These are phyloP conservation scores for Pisolithus orientalis DNA, from an alignment of 768 basidiomycete species.

Conservation along the genomic window DNA sequence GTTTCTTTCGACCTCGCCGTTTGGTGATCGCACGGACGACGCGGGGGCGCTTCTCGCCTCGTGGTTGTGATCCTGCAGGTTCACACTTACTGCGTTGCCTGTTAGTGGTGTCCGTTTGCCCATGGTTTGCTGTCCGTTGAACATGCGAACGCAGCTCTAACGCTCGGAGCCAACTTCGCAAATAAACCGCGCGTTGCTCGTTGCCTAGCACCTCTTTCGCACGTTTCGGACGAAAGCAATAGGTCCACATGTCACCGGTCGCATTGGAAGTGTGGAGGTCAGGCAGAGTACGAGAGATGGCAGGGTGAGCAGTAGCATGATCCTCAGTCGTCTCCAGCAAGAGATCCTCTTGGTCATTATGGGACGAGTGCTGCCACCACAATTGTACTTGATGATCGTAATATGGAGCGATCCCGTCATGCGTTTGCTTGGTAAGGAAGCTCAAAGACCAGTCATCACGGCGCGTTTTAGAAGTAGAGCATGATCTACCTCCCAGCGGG, in stretches of 20 bases:
- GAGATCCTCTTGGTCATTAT: conserved; percentile 8
- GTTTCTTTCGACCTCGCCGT: conserved; percentile 46
- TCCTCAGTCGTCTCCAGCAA: conserved; percentile 7
- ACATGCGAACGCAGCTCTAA: conserved; percentile 48
- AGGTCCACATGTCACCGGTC: conserved; percentile 53
- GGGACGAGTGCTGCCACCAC: conserved; percentile 6
- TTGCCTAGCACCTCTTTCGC: conserved; percentile 80
- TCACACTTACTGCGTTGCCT: conserved; percentile 20
- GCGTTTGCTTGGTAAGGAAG: conserved; percentile 14
- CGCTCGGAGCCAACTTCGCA: conserved; percentile 76
- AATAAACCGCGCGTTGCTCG: conserved; percentile 57
- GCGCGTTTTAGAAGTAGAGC: not conserved
- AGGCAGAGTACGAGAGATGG: conserved; percentile 37
- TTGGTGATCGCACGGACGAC: conserved; percentile 50
- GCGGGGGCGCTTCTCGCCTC: conserved; percentile 51
- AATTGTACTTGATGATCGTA: not conserved
- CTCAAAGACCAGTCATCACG: conserved; percentile 5
- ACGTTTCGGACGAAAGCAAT: conserved; percentile 67
- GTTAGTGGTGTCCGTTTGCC: conserved; percentile 3
- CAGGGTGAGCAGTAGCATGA: conserved; percentile 39
- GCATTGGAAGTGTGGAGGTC: conserved; percentile 17
- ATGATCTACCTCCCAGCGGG: conserved; percentile 6
- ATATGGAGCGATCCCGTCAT: not conserved
- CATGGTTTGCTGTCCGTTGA: conserved; percentile 4
- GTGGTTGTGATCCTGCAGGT: conserved; percentile 12